Evolutionary conservation across 164 flowering plant genomes (phyloP).

Genomic region (Vitis labrusca): DNA sequence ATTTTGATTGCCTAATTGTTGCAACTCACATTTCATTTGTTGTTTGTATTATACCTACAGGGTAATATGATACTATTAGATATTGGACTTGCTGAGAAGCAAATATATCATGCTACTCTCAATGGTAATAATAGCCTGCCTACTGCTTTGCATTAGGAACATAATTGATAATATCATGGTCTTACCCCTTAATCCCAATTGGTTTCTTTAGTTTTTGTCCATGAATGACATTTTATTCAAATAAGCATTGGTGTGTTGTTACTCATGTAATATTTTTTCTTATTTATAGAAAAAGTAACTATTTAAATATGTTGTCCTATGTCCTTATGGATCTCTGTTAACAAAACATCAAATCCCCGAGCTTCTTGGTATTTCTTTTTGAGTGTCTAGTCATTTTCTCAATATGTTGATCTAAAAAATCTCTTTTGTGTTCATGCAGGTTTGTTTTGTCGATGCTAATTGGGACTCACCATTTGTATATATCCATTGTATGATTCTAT

Average conservation of each 20-base stretch:
- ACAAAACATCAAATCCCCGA: slow-evolving; percentile 1
- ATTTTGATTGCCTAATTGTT: not conserved
- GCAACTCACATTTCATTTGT: not conserved
- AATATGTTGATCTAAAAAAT: slow-evolving; percentile 47
- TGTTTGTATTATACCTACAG: slow-evolving; percentile 39
- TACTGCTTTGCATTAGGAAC: slow-evolving; percentile 46
- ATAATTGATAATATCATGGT: slow-evolving; percentile 66
- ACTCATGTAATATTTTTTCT: too few species aligned
- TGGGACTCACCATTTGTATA: slow-evolving; percentile 43
- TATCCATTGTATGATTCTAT: slow-evolving; percentile 35
- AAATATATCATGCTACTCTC: slow-evolving; percentile 84
- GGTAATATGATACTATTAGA: slow-evolving; percentile 74
- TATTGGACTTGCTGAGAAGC: slow-evolving; percentile 86
- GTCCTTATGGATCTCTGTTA: slow-evolving; percentile 5
- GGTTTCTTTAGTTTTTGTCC: slow-evolving; percentile 36
- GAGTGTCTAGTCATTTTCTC: not conserved
- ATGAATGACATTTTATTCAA: not conserved
- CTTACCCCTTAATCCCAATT: slow-evolving; percentile 31
- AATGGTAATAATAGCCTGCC: slow-evolving; percentile 81
- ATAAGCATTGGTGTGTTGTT: too few species aligned
- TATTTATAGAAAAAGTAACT: not conserved
- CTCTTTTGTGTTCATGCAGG: slow-evolving; percentile 86
- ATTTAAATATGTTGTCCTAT: not conserved
- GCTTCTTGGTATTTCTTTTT: not conserved
- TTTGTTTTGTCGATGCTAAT: slow-evolving; percentile 63